Percentiles rank a stretch among this genome's conserved stretches.
These are phyloP conservation scores for Glaciozyma antarctica DNA, from an alignment of 768 basidiomycete species.

Conservation along the genomic window DNA sequence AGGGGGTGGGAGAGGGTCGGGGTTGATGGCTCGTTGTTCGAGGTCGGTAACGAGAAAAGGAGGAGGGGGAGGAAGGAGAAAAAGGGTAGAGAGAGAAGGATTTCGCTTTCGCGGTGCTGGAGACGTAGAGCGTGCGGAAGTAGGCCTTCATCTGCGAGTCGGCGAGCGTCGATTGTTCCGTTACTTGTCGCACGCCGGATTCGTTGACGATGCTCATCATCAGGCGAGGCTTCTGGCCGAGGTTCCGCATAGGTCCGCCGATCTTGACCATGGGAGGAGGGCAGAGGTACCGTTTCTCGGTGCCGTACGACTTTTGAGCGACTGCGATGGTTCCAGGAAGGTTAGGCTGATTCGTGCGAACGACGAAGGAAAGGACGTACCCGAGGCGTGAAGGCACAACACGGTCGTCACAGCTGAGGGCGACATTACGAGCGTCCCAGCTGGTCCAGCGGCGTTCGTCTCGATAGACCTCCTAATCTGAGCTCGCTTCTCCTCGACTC, in stretches of 20 bases:
- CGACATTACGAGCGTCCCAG: neutral
- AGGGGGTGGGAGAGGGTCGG: neutral
- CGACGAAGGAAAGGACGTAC: neutral
- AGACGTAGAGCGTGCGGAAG: conserved; percentile 86
- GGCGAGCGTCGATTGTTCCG: conserved; percentile 69
- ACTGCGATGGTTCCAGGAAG: no score
- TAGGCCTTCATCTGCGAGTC: conserved; percentile 76
- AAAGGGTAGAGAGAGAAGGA: conserved; percentile 53
- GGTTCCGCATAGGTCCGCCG: conserved; percentile 53
- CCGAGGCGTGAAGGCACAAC: neutral
- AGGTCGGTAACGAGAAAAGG: neutral
- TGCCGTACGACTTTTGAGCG: conserved; percentile 91
- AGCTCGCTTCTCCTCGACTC: neutral
- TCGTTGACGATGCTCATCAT: conserved; percentile 64
- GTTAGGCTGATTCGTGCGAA: no score
- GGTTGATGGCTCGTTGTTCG: conserved; percentile 46
- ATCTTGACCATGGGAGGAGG: conserved; percentile 89
- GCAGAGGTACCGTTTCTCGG: conserved; percentile 87
- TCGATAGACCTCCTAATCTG: neutral
- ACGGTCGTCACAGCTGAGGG: neutral
- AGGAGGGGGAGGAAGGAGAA: neutral
- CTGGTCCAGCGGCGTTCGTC: neutral
- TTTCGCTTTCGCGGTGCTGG: conserved; percentile 70
- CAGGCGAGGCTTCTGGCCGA: conserved; percentile 62
- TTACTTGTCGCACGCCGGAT: conserved; percentile 47